Evolutionary conservation across 2,329 filamentous ascomycete species (phyloP), one percentile per base, ranked within the genome.

Genomic region (Simplicillium aogashimaense): DNA sequence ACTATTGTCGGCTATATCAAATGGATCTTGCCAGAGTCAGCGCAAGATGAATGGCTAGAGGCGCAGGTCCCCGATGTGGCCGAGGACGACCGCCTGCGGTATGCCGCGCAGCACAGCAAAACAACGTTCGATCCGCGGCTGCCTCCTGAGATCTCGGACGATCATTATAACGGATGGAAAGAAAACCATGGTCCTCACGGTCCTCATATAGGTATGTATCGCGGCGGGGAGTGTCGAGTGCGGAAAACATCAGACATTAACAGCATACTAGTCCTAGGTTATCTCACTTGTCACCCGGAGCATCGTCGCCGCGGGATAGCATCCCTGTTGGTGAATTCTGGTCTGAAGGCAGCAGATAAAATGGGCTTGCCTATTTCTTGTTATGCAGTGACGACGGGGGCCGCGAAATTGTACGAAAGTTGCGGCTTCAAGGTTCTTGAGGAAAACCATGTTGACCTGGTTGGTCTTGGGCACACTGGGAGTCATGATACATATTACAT

Each of bases 1-100:
- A 44, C 49, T 3, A 45, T 53, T 2, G 50, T 52, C 2, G 52
- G 52, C 0, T 54, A 54, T 12, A 32, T 35, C 11, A 37, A 36
- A 16, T 43, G 42, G 42, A 32, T 40, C 16, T 3, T 48, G 14
- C 39, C 46, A 4, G 16, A 6, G 7, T 28, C 29, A 15, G 25
- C 29, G 31, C 29, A 20, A 7, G 28, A 36, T 3, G 39, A 39
- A 14, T 48, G 46, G 44, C 17, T 41, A 7, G 44, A 45, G 17
- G 43, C 42, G 7, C 42, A 45, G 35, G 38, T 40, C 1, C 42
- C 46, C 2, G 39, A 37, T 10, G 44, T 43, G 1, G 36, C 37
- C n/a, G 38, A 44, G 2, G 42, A 36, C 10, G 39, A 45, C 4
- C 37, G 37, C 20, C 16, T 11, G 11, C 36, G 29, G 15, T 41